Base-by-base conservation (phyloP, 164 flowering plant species). In the Vitis labrusca region DNA sequence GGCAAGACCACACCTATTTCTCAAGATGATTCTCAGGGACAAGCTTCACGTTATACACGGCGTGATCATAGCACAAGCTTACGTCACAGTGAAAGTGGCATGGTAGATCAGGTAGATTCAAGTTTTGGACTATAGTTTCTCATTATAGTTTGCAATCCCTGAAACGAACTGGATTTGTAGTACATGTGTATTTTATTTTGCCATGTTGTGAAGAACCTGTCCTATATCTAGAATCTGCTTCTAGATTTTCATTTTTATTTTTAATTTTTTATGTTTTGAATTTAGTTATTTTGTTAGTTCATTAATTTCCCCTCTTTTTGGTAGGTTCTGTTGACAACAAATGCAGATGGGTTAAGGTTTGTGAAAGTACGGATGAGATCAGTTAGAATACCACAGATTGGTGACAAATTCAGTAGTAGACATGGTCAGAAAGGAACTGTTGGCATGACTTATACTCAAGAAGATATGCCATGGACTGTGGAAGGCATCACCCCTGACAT, bases 401-500 rank as follows among this genome's bases (percentile, higher is more conserved):
- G 99, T 6, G 99, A 95, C 75, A 95, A 95, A 68, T 95, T 95
- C 64, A 95, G 99, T 65, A 95, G 99, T 81, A 78, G 99, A 74
- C 99, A 95, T 78, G 99, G 98, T 66, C 99, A 95, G 76, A 95
- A 95, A 78, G 99, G 98, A 64, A 95, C 99, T 17, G 89, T 95
- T 48, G 98, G 99, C 50, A 95, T 93, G 98, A 93, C 99, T 37
- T 37, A 95, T 70, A 91, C 97, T 2, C 99, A 95, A 74, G 99
- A 95, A 79, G 99, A 95, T 72, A 95, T 95, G 98, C 98, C 99
- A 10, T 95, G 97, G 97, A 92, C 97, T 8, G 81, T 88, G 48
- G 99, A 95, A 86, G 99, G 99, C 76, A 85, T 93, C 52, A 88
- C 91, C 15, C 98, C 99, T 10, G 99, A 95, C 74, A 91, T 95